Conservation (phyloP, 2,329 filamentous ascomycete genomes). For the Lasiodiplodia citricola region DNA sequence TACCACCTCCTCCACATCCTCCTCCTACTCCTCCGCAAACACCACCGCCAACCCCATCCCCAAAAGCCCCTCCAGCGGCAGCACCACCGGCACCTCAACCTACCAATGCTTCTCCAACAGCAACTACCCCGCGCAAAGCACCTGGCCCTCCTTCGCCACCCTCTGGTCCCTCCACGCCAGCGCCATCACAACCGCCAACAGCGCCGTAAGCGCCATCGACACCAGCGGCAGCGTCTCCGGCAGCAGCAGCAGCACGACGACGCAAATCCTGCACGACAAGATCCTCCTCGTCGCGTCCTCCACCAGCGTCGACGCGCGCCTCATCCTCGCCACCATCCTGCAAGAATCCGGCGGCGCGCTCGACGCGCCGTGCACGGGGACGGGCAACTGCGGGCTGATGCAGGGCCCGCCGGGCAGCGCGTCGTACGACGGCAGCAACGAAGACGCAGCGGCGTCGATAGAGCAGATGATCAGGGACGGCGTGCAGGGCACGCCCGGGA, state of each 20-base stretch:
- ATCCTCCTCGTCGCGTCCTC: conserved; percentile 28
- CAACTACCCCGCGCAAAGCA: neutral
- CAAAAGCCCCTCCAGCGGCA: neutral
- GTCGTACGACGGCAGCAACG: conserved; percentile 22
- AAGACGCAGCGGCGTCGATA: conserved; percentile 26
- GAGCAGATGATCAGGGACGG: conserved; percentile 32
- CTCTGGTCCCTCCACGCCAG: neutral
- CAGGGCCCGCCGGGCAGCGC: conserved; percentile 27
- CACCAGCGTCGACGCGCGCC: conserved; percentile 28
- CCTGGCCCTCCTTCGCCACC: conserved; percentile 10
- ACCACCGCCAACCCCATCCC: neutral
- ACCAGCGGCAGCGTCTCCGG: neutral
- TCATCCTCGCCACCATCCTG: conserved; percentile 33
- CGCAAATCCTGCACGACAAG: neutral
- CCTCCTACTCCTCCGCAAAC: neutral
- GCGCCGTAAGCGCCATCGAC: neutral
- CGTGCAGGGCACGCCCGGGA: conserved; percentile 24
- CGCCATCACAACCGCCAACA: neutral
- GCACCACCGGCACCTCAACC: neutral
- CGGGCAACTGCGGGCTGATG: conserved; percentile 31
- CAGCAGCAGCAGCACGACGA: neutral
- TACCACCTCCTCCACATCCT: neutral
- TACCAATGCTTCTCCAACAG: conserved; percentile 4
- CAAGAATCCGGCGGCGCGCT: conserved; percentile 30
- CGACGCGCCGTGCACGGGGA: conserved; percentile 28